Evolutionary conservation across 2,329 filamentous ascomycete genomes (phyloP).

Genomic region (Cladosporium sp.): DNA sequence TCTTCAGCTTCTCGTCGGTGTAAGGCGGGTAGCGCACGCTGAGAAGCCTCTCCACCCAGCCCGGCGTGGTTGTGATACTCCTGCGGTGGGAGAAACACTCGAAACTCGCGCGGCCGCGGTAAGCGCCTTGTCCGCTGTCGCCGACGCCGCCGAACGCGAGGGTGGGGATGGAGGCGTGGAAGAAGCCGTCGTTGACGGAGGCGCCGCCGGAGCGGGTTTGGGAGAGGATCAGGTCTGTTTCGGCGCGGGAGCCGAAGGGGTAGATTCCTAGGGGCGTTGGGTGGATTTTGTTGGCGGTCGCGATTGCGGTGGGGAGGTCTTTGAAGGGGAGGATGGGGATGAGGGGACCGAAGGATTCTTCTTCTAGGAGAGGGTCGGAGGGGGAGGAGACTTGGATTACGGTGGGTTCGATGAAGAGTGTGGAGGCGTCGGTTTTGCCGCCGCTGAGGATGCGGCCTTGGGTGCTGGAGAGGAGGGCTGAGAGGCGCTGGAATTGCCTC

Average conservation of each 20-base stretch:
- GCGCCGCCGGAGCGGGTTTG: constrained; percentile 49
- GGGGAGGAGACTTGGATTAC: constrained; percentile 75
- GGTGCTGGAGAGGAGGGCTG: constrained; percentile 82
- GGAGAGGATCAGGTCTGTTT: constrained; percentile 60
- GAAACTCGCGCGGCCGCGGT: constrained; percentile 71
- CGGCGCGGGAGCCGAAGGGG: constrained; percentile 75
- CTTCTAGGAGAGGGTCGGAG: constrained; percentile 70
- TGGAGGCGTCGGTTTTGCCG: constrained; percentile 72
- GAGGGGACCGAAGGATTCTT: constrained; percentile 92
- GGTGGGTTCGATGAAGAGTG: constrained; percentile 85
- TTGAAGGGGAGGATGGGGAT: constrained; percentile 76
- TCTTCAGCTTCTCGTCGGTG: constrained; percentile 47
- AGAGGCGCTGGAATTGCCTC: constrained; percentile 73
- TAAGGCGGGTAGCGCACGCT: constrained; percentile 63
- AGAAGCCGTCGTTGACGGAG: constrained; percentile 55
- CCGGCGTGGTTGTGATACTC: constrained; percentile 56
- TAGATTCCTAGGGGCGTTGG: constrained; percentile 79
- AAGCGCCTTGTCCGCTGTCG: constrained; percentile 67
- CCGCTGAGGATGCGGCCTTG: constrained; percentile 83
- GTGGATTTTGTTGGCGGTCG: constrained; percentile 73
- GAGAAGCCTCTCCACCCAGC: constrained; percentile 64
- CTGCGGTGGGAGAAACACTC: constrained; percentile 62
- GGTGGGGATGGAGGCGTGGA: constrained; percentile 65
- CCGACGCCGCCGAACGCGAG: constrained; percentile 81
- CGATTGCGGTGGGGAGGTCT: constrained; percentile 79